Evolutionary conservation across 495 filamentous ascomycete species (phyloP), one percentile per base, ranked within the genome.

Genomic region (Friedmanniomyces endolithicus): DNA sequence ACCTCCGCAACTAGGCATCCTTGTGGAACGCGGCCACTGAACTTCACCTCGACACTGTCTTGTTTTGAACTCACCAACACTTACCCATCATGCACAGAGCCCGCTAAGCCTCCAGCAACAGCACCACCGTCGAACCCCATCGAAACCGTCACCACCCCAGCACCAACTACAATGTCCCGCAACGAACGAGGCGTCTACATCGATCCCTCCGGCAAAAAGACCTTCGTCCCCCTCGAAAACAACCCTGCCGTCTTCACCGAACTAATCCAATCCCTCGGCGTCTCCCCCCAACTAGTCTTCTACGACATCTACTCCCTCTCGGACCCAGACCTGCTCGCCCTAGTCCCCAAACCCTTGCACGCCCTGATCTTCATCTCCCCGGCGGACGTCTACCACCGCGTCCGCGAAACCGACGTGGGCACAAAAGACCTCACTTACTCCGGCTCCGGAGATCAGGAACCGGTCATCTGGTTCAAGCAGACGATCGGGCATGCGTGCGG

Each of bases 401-500:
- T 75, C 59, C 80, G 85, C 24, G 67, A 73, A 19, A 24, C 16
- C 24, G 66, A 74, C 53, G 86, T 89, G 68, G 84, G 92, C 67
- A 68, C 73, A 33, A 56, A 63, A 2, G 69, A 77, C 29, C 33
- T 55, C n/a, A 59, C 58, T 7, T 82, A 82, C 67, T 64, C 64
- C 0, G 75, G 76, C 52, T 65, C 57, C 19, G 79, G 79, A 0
- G 66, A 75, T 48, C 6, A 55, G 0, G 80, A 83, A 52, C 83
- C 82, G 0, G 82, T 86, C 2, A 75, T 89, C 48, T 95, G 89
- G 89, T 95, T 87, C 72, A 84, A 85, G 63, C 89, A 96, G 61
- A 95, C 87, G 0, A 96, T 96, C 66, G 75, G 80, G 47, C 80
- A 95, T 67, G 84, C 87, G 1, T 96, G 90, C 70, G 90, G 89